Evolutionary conservation across 495 filamentous ascomycete species (phyloP).

Genomic region (Zalerion maritima): DNA sequence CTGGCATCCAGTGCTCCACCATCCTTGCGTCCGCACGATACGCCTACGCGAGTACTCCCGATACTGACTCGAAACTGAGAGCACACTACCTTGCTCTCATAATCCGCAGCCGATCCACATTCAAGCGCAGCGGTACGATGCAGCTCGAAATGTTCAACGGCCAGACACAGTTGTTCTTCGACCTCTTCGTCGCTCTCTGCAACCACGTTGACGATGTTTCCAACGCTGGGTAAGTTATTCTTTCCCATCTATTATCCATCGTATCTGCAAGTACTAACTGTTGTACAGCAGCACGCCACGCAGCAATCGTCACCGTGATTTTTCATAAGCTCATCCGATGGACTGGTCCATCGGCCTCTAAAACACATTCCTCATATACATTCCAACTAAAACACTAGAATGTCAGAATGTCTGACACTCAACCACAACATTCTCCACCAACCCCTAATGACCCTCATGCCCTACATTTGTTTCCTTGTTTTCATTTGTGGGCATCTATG

Average conservation of each 20-base stretch:
- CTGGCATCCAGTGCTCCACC: slow-evolving; percentile 67
- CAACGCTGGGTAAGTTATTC: slow-evolving; percentile 25
- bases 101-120: slow-evolving; percentile 67
- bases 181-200: slow-evolving; percentile 82
- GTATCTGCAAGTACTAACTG: slow-evolving; percentile 1
- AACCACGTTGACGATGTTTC: slow-evolving; percentile 66
- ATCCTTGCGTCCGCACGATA: slow-evolving; percentile 73
- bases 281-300: slow-evolving; percentile 23
- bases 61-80: slow-evolving; percentile 73
- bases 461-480: too few species aligned
- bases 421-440: too few species aligned
- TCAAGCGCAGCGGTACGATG: slow-evolving; percentile 94
- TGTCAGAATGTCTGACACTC: too few species aligned
- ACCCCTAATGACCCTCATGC: too few species aligned
- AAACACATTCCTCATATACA: too few species aligned
- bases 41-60: slow-evolving; percentile 78
- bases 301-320: slow-evolving; percentile 22
- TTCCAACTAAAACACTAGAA: too few species aligned
- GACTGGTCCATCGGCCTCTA: too few species aligned
- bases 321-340: slow-evolving; percentile 13
- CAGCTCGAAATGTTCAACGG: slow-evolving; percentile 85
- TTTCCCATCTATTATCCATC: not conserved
- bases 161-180: slow-evolving; percentile 71
- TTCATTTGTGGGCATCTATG: too few species aligned
- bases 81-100: slow-evolving; percentile 89